phyloP scores from a whole-genome alignment of 805 yeast species.

The Dipodascopsis uninucleata region DNA sequence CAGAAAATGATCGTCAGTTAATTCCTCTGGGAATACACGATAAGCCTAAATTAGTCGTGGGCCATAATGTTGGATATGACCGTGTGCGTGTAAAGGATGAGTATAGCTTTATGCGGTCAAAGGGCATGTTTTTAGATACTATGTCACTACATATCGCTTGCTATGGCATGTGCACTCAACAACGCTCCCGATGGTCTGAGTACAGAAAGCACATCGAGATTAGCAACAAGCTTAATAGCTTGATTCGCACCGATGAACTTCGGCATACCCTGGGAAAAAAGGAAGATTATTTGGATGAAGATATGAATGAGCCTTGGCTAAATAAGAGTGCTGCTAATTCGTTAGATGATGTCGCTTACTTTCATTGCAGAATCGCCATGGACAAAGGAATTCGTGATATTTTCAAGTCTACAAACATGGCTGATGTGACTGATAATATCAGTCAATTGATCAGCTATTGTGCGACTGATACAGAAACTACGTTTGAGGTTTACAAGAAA shows the following conservation, averaged over 20 bases:
- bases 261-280: slow-evolving; percentile 3
- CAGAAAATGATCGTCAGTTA: slow-evolving; percentile 53
- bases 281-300: slow-evolving; percentile 32
- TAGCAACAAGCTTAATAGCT: slow-evolving; percentile 28
- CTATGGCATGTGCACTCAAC: slow-evolving; percentile 89
- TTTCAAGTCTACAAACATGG: slow-evolving; percentile 55
- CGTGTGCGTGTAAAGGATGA: slow-evolving; percentile 84
- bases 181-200: slow-evolving; percentile 70
- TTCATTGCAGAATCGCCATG: slow-evolving; percentile 67
- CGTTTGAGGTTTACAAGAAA: slow-evolving; percentile 63
- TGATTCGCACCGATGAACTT: slow-evolving; percentile 7
- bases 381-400: slow-evolving; percentile 65
- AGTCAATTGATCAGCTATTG: slow-evolving; percentile 70
- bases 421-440: slow-evolving; percentile 54
- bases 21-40: slow-evolving; percentile 64
- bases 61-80: slow-evolving; percentile 89
- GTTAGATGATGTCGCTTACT: slow-evolving; percentile 69
- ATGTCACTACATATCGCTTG: slow-evolving; percentile 90
- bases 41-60: slow-evolving; percentile 62
- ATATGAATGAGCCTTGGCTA: slow-evolving; percentile 66
- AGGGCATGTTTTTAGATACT: slow-evolving; percentile 81
- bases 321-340: slow-evolving; percentile 72
- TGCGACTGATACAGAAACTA: slow-evolving; percentile 75
- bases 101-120: slow-evolving; percentile 61
- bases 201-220: slow-evolving; percentile 26